These are phyloP conservation scores for Apiospora pterosperma DNA, from an alignment of 2,329 filamentous ascomycete genomes.

Conservation along the genomic window DNA sequence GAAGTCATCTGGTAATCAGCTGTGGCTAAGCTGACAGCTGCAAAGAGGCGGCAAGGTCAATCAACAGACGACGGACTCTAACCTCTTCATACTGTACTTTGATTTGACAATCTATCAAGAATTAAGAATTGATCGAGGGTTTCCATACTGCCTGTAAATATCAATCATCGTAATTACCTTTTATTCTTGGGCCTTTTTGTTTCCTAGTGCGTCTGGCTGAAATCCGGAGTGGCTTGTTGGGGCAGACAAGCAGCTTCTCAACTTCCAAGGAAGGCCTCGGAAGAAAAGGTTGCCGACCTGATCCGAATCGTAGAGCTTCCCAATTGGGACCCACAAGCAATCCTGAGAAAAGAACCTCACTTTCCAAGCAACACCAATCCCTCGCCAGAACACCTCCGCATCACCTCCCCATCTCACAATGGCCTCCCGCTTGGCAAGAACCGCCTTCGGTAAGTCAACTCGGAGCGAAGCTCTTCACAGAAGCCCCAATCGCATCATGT, in stretches of 20 bases:
- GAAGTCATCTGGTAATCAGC: neutral
- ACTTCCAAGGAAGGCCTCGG: neutral
- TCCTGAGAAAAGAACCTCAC: slow-evolving; percentile 35
- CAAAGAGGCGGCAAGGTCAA: neutral
- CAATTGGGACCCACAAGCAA: slow-evolving; percentile 24
- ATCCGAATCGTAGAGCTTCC: slow-evolving; percentile 10
- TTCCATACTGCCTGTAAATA: neutral
- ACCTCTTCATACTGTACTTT: neutral
- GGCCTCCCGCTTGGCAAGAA: slow-evolving; percentile 96
- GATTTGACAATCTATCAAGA: neutral
- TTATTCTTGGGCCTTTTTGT: neutral
- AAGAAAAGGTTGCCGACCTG: slow-evolving; percentile 2
- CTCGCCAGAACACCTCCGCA: slow-evolving; percentile 40
- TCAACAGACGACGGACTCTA: neutral
- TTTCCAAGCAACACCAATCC: slow-evolving; percentile 17
- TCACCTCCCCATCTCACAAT: slow-evolving; percentile 69
- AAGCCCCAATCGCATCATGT: slow-evolving; percentile 33
- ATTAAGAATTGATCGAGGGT: neutral
- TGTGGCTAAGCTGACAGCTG: neutral
- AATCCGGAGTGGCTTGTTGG: neutral
- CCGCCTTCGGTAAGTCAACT: slow-evolving; percentile 77
- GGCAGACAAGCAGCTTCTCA: neutral
- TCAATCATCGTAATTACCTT: neutral
- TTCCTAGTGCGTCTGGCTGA: neutral
- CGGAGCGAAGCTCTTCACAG: slow-evolving; percentile 6